Conservation (phyloP, 148 eudicot species). For the Fagopyrum esculentum region DNA sequence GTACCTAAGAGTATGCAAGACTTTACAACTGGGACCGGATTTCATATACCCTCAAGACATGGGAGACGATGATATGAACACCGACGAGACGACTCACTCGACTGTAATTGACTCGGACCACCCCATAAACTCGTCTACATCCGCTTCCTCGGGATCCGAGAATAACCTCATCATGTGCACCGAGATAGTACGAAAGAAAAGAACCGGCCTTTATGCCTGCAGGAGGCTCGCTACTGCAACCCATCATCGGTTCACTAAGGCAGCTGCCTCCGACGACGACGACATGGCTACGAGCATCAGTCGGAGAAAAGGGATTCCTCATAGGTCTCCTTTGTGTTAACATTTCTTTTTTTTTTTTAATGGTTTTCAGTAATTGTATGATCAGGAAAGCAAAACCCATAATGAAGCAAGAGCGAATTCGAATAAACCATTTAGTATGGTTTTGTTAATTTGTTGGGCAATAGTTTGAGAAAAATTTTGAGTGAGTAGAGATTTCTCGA, state of each 20-base stretch:
- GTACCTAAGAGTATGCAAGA: slow-evolving; percentile 65
- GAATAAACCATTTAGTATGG: no score
- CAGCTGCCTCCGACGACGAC: slow-evolving; percentile 29
- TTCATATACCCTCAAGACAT: slow-evolving; percentile 85
- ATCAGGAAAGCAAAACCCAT: no score
- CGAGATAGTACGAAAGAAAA: slow-evolving; percentile 66
- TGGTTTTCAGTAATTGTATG: no score
- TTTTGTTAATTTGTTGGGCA: no score
- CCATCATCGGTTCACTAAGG: background rate
- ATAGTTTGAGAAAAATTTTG: background rate
- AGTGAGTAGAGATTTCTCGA: background rate
- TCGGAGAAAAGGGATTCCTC: slow-evolving; percentile 91
- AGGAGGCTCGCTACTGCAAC: background rate
- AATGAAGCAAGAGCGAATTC: no score
- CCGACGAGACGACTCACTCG: slow-evolving; percentile 33
- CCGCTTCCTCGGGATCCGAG: slow-evolving; percentile 11
- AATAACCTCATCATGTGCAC: slow-evolving; percentile 12
- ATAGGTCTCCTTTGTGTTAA: slow-evolving; percentile 82
- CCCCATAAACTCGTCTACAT: slow-evolving; percentile 19
- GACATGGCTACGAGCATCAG: slow-evolving; percentile 90
- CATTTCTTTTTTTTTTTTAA: no score
- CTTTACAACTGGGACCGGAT: slow-evolving; percentile 72
- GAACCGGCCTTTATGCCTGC: slow-evolving; percentile 27
- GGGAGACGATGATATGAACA: slow-evolving; percentile 59
- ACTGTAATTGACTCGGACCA: slow-evolving; percentile 66